A percentile compares a stretch with the other conserved stretches of the same genome.
These are phyloP conservation scores for Mesembryanthemum crystallinum DNA, from an alignment of 148 eudicot genomes.

Conservation along the genomic window DNA sequence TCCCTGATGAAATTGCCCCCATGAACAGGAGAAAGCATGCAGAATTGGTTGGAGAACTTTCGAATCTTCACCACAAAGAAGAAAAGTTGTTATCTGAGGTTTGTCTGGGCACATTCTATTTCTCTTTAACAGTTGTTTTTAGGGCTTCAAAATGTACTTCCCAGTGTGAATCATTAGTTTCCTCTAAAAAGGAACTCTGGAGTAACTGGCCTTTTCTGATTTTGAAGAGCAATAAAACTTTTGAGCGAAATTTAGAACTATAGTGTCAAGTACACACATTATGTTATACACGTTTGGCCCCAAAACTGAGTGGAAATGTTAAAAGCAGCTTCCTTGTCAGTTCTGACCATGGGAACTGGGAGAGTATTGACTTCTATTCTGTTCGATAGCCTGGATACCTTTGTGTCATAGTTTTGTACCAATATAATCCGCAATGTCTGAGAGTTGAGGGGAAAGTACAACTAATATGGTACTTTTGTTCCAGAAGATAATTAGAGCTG, in stretches of 20 bases:
- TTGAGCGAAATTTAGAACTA: not conserved
- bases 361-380: slow-evolving; percentile 1
- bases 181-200: not conserved
- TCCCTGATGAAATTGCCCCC: slow-evolving; percentile 12
- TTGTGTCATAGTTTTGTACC: slow-evolving; percentile 9
- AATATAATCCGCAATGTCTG: not conserved
- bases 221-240: not conserved
- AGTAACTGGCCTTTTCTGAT: not conserved
- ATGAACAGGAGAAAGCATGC: slow-evolving; percentile 86
- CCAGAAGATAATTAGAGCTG: not conserved
- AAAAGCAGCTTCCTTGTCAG: not conserved
- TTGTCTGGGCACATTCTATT: slow-evolving; percentile 27
- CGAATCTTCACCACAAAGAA: slow-evolving; percentile 87
- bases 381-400: not conserved
- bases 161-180: not conserved
- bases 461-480: not conserved
- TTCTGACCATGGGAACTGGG: not conserved
- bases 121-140: not conserved
- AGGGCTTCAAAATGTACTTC: not conserved
- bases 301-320: no score
- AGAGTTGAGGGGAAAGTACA: not conserved
- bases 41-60: slow-evolving; percentile 87
- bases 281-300: no score
- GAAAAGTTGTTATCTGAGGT: slow-evolving; percentile 96
- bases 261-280: not conserved